Conservation (phyloP, 176 grass and related monocot genomes). For the Urochloa ruziziensis region DNA sequence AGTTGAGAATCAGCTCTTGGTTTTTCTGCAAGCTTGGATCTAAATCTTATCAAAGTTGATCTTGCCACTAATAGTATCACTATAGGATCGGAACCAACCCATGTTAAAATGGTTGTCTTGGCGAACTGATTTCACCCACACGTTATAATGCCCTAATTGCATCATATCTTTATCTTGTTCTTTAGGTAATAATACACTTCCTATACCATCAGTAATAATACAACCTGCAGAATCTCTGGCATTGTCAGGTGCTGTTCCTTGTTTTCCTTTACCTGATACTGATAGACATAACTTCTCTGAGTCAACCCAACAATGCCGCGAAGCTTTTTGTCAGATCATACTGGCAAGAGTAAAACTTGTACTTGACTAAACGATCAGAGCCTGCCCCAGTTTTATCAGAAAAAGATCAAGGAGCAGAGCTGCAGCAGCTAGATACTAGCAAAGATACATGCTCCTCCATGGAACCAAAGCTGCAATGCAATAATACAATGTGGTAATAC, state of each 20-base stretch:
- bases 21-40: background rate
- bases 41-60: background rate
- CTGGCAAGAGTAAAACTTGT: constrained; percentile 29
- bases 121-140: background rate
- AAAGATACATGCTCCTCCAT: background rate
- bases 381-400: constrained; percentile 14
- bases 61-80: too few species aligned
- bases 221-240: constrained; percentile 2
- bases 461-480: background rate
- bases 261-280: background rate
- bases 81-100: background rate
- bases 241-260: background rate
- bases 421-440: background rate
- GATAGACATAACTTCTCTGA: background rate
- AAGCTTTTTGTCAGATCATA: constrained; percentile 31
- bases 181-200: background rate
- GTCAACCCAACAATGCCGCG: constrained; percentile 41
- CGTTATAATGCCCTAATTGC: background rate
- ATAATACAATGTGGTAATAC: too few species aligned
- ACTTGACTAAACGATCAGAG: constrained; percentile 3
- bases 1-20: background rate
- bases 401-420: background rate
- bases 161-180: background rate
- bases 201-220: background rate
- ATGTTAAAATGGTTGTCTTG: background rate